Conservation (phyloP, 2,329 filamentous ascomycete species). For the Parasarocladium wereldwijsianum region DNA sequence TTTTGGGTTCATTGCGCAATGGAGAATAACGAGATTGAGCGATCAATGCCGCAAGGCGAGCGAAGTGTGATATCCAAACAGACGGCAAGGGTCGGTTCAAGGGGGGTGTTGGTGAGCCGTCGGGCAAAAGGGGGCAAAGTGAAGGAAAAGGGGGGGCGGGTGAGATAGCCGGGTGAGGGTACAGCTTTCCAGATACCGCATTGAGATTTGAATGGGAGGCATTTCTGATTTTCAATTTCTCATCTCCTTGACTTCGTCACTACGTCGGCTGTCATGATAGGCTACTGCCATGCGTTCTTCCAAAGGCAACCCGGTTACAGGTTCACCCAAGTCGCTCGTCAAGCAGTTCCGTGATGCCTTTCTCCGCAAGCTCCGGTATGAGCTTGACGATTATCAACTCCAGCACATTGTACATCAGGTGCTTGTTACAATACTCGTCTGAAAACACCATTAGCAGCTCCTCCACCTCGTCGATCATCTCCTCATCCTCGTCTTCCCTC, state of each 20-base stretch:
- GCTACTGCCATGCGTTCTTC: neutral
- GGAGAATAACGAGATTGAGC: constrained; percentile 10
- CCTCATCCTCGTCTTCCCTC: constrained; percentile 26
- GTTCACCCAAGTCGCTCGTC: constrained; percentile 46
- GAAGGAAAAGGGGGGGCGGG: neutral
- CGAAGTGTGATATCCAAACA: neutral
- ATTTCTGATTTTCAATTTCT: constrained; percentile 13
- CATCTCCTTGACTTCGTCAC: constrained; percentile 6
- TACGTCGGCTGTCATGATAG: neutral
- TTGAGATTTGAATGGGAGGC: constrained; percentile 12
- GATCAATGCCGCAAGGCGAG: constrained; percentile 13
- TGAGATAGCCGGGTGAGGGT: too few species aligned
- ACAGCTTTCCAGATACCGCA: constrained; percentile 8
- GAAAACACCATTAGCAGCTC: constrained; percentile 58
- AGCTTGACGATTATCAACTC: constrained; percentile 71
- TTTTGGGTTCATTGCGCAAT: constrained; percentile 3
- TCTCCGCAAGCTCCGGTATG: constrained; percentile 69
- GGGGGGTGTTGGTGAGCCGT: neutral
- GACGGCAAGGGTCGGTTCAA: neutral
- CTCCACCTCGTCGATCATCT: constrained; percentile 44
- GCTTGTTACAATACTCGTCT: constrained; percentile 84
- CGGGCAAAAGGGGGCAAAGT: neutral
- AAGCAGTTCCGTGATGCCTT: constrained; percentile 56
- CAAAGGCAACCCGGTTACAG: too few species aligned
- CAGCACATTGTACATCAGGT: constrained; percentile 68